Evolutionary conservation across 2,329 filamentous ascomycete species (phyloP), one percentile per base, ranked within the genome.

Genomic region (Fusarium dimerum): DNA sequence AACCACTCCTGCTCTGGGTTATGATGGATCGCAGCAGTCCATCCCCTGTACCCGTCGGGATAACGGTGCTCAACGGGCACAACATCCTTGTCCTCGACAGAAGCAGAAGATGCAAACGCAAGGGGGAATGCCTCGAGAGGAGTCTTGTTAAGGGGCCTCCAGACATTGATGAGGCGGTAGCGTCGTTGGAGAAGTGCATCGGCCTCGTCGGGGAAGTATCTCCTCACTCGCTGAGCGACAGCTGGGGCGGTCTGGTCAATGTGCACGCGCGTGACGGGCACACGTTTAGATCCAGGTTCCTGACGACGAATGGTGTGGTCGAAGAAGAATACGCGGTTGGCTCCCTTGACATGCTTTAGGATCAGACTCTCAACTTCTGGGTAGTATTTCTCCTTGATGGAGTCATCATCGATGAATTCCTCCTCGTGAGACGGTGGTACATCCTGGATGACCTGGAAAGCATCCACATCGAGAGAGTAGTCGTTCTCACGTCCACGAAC

Each of bases 131-230:
- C 80, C 51, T 85, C 83, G 7, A 89, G 79, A 3, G 86, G 83
- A 36, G 76, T 74, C 60, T 71, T 69, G 70, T 80, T 82, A 9
- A 84, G 73, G 15, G 86, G 85, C 0, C 89, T 80, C 92, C 92
- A 96, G 44, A 96, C 87, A 61, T 96, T 96, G 69, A 96, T 83
- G 65, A 96, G 90, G 54, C 91, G 83, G 71, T 90, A 92, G 2
- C 91, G 84, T 3, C 81, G 83, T 52, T 78, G 68, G 1, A 93
- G 80, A 0, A 93, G 75, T 50, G 72, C 66, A 5, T 87, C 85
- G 0, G 89, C 88, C 55, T 92, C 88, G 10, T 80, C 80, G 2
- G 82, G 73, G 49, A 90, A 76, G 69, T 92, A 90, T 2, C 80
- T 75, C 13, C 76, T 75, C 3, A 96, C 88, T 44, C 91, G 87